Percentiles rank a stretch among this genome's conserved stretches.
These are phyloP conservation scores for Heliamphora exappendiculata DNA, from an alignment of 148 eudicot species.

Conservation along the genomic window DNA sequence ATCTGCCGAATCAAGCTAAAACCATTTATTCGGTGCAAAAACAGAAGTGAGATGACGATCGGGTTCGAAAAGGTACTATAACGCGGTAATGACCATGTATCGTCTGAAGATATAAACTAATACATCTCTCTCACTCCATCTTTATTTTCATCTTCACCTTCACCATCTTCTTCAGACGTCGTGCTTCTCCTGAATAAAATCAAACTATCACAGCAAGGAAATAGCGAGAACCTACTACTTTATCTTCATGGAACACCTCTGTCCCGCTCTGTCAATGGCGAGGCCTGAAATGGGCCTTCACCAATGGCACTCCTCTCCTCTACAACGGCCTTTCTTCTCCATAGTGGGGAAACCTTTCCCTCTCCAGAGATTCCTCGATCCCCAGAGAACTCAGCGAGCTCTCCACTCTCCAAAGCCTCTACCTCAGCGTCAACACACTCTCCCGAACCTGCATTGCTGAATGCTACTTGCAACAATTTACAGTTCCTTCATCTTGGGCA, in stretches of 20 bases:
- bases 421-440: slow-evolving; percentile 54
- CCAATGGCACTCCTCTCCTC: slow-evolving; percentile 30
- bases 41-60: too few relatives aligned
- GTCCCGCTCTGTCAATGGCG: slow-evolving; percentile 85
- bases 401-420: slow-evolving; percentile 49
- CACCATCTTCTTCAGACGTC: slow-evolving; percentile 42
- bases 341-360: slow-evolving; percentile 45
- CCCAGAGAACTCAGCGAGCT: slow-evolving; percentile 64
- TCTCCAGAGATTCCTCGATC: slow-evolving; percentile 47
- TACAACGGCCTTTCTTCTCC: slow-evolving; percentile 61
- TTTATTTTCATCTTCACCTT: slow-evolving; percentile 13
- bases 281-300: slow-evolving; percentile 72
- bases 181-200: slow-evolving; percentile 51
- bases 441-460: slow-evolving; percentile 80
- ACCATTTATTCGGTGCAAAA: too few relatives aligned
- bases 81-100: too few relatives aligned
- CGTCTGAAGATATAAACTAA: too few relatives aligned
- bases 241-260: slow-evolving; percentile 63
- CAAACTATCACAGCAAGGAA: slow-evolving; percentile 68
- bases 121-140: slow-evolving; percentile 1
- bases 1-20: too few relatives aligned
- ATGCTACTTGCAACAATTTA: slow-evolving; percentile 53
- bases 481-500: slow-evolving; percentile 63
- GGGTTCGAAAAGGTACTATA: too few relatives aligned
- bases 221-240: slow-evolving; percentile 38